A percentile compares a stretch with the other conserved stretches of the same genome.
phyloP scores from a whole-genome alignment of 257 asterid genomes.

The Solanum medicagineum region DNA sequence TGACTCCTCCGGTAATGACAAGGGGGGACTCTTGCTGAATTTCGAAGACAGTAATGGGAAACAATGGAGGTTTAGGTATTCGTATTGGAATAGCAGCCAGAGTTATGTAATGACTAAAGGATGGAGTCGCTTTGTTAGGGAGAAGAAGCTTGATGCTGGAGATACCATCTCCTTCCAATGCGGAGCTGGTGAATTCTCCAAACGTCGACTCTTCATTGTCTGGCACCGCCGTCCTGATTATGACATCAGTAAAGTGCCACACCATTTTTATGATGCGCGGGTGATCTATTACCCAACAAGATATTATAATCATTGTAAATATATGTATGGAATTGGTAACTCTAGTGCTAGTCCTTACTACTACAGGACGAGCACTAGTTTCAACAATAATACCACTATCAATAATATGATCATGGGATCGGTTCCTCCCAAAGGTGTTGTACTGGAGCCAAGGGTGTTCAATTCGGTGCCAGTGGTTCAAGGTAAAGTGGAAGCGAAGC shows the following conservation, averaged over 20 bases:
- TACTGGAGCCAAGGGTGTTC: conserved; percentile 30
- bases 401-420: background rate
- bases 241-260: background rate
- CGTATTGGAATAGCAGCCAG: conserved; percentile 97
- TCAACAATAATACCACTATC: conserved; percentile 8
- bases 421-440: background rate
- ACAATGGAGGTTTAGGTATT: conserved; percentile 85
- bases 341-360: background rate
- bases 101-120: conserved; percentile 99
- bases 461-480: conserved; percentile 98
- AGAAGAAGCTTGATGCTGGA: conserved; percentile 80
- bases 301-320: too few species aligned
- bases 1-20: conserved; percentile 58
- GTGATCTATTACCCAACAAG: too few species aligned
- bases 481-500: conserved; percentile 73
- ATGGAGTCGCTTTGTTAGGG: conserved; percentile 86
- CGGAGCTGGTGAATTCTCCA: conserved; percentile 40
- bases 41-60: conserved; percentile 86
- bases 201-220: conserved; percentile 63
- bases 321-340: background rate
- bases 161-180: conserved; percentile 79
- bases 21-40: conserved; percentile 44
- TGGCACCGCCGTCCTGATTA: conserved; percentile 80
- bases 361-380: background rate
- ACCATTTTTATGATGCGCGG: background rate